Conservation (phyloP, 495 filamentous ascomycete genomes). For the Trichocladium uniseriatum region DNA sequence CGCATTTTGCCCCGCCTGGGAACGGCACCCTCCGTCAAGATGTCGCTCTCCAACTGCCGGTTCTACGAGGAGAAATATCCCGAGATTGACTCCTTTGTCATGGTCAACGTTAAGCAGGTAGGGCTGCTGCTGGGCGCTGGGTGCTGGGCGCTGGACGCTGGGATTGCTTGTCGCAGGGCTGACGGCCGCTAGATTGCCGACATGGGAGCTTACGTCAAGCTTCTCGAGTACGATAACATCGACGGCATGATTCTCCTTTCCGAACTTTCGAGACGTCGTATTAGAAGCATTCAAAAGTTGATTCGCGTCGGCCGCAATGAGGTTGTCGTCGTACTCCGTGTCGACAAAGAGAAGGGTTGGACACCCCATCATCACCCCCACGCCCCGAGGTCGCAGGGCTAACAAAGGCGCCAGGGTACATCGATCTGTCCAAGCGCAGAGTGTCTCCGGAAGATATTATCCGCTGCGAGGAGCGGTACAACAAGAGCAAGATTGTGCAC, state of each 20-base stretch:
- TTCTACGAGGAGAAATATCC: conserved; percentile 91
- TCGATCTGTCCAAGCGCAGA: conserved; percentile 95
- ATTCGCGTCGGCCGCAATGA: conserved; percentile 97
- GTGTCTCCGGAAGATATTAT: conserved; percentile 95
- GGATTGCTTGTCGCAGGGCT: conserved; percentile 5
- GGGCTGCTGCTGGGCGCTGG: conserved; percentile 16
- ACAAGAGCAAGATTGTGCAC: conserved; percentile 99
- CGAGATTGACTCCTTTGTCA: conserved; percentile 97
- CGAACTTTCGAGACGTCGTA: conserved; percentile 92
- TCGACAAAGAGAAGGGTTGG: conserved; percentile 92
- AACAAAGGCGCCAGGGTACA: conserved; percentile 59
- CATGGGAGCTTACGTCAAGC: conserved; percentile 99
- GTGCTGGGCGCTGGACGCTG: not conserved
- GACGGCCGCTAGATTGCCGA: conserved; percentile 69
- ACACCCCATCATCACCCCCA: not conserved
- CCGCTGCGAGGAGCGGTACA: conserved; percentile 97
- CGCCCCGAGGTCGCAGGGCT: conserved; percentile 12
- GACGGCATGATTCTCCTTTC: conserved; percentile 99
- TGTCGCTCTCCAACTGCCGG: conserved; percentile 97
- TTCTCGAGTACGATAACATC: conserved; percentile 98
- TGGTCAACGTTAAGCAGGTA: conserved; percentile 97
- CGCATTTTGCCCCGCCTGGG: conserved; percentile 18
- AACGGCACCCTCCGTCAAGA: conserved; percentile 37
- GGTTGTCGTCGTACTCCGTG: conserved; percentile 93
- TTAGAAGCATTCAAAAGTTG: conserved; percentile 95